Evolutionary conservation across 2,329 filamentous ascomycete genomes (phyloP).

Genomic region (Xylariaceae sp.): DNA sequence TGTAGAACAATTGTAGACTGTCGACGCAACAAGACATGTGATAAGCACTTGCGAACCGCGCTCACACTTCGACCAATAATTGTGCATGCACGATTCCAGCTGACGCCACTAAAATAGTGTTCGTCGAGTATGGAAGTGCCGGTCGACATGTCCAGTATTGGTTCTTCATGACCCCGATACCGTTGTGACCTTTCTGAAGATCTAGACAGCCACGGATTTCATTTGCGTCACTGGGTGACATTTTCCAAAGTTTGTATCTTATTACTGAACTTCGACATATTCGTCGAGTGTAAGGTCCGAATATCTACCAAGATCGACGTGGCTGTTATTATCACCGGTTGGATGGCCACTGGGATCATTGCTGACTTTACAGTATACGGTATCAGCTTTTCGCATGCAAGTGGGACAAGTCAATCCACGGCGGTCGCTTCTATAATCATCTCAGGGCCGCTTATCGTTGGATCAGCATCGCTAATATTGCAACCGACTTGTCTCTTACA

Average conservation of each 20-base stretch:
- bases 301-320: not conserved
- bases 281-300: not conserved
- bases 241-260: not conserved
- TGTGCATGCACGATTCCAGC: no score
- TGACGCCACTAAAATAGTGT: no score
- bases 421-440: not conserved
- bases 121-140: no score
- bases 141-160: no score
- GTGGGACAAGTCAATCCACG: not conserved
- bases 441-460: not conserved
- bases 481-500: not conserved
- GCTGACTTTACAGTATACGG: not conserved
- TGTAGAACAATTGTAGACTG: no score
- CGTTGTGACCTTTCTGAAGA: no score
- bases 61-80: no score
- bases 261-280: not conserved
- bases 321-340: not conserved
- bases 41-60: no score
- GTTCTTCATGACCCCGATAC: no score
- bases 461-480: not conserved
- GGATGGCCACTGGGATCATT: not conserved
- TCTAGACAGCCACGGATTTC: not conserved
- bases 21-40: no score
- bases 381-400: not conserved
- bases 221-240: not conserved